Base-by-base conservation (phyloP, 768 basidiomycete genomes). In the Boletus patriciae region DNA sequence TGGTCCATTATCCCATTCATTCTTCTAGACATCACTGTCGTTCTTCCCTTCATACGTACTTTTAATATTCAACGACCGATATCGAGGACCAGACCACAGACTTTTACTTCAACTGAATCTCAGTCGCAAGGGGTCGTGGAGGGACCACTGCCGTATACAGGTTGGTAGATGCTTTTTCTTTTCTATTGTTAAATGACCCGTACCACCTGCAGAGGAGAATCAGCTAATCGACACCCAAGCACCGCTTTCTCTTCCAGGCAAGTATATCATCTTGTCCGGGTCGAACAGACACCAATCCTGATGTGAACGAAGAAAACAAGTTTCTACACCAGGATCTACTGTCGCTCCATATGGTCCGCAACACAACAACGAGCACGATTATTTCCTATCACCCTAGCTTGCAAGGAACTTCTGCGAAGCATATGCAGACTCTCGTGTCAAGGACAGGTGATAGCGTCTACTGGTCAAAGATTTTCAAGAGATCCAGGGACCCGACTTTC, bases 1-100 rank as follows among this genome's bases (percentile, higher is more conserved):
- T 61, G 31, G 53, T 52, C 42, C 29, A 23, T 21, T 36, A 13
- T 15, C 27, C 5, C 38, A 8, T 47, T 64, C 27, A 53, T 48
- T n/a, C 47, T n/a, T 23, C 11, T 53, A 79, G 78, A 78, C 53
- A 73, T 80, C 41, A 80, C 79, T 4, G 67, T 80, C 29, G 66
- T 76, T 6, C 64, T 80, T 23, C 72, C 72, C 3, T 80, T 78
- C 54, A 59, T 74, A 36, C 76, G 80, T n/a, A 64, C 69, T 4
- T 71, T 78, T 54, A 66, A 69, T 57, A 69, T 71, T 50, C 53
- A 49, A 36, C 55, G 49, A 25, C 71, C 73, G 4, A 63, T 62
- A 33, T 19, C 11, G 34, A 58, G 67, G 54, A 46, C 59, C 29
- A 55, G 12, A 34, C 54, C 47, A 2, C 47, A 67, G 11, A 74